These are phyloP conservation scores for Geotrichum klebahnii DNA, from an alignment of 1,139 yeast genomes.

Conservation along the genomic window DNA sequence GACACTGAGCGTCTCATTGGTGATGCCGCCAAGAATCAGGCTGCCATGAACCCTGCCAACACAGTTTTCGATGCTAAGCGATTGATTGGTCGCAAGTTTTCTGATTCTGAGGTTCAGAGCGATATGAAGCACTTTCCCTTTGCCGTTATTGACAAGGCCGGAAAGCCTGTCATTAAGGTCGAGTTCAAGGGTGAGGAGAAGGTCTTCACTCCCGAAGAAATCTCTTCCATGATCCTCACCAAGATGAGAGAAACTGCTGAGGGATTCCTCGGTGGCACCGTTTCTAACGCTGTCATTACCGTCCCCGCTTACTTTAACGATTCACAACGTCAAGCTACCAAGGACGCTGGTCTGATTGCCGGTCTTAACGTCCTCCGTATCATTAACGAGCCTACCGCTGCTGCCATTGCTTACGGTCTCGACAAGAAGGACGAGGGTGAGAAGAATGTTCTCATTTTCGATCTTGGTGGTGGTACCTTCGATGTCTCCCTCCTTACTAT, in stretches of 20 bases:
- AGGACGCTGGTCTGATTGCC: constrained; percentile 95
- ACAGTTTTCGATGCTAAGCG: constrained; percentile 97
- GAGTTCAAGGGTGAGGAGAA: constrained; percentile 91
- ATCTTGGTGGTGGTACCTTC: constrained; percentile 98
- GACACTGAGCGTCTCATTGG: constrained; percentile 95
- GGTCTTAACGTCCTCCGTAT: constrained; percentile 92
- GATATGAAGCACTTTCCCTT: constrained; percentile 96
- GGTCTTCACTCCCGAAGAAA: constrained; percentile 92
- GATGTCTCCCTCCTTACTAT: constrained; percentile 95
- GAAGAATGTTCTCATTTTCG: constrained; percentile 85
- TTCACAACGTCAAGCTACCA: constrained; percentile 95
- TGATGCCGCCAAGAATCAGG: constrained; percentile 98
- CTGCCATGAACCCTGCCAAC: constrained; percentile 94
- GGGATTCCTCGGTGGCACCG: constrained; percentile 80
- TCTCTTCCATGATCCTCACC: constrained; percentile 89
- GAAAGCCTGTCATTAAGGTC: constrained; percentile 87
- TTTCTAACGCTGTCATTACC: constrained; percentile 85
- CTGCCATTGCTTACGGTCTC: constrained; percentile 96
- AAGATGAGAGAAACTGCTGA: constrained; percentile 96
- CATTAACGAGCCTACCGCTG: constrained; percentile 95
- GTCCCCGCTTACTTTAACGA: constrained; percentile 96
- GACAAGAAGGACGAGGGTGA: constrained; percentile 87
- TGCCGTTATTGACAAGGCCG: constrained; percentile 80
- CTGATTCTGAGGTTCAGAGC: constrained; percentile 82
- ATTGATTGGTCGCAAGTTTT: constrained; percentile 89